A percentile compares a stretch with the other conserved stretches of the same genome.
phyloP scores from a whole-genome alignment of 108 stramenopile species.

The Nannochloropsis oceanica region DNA sequence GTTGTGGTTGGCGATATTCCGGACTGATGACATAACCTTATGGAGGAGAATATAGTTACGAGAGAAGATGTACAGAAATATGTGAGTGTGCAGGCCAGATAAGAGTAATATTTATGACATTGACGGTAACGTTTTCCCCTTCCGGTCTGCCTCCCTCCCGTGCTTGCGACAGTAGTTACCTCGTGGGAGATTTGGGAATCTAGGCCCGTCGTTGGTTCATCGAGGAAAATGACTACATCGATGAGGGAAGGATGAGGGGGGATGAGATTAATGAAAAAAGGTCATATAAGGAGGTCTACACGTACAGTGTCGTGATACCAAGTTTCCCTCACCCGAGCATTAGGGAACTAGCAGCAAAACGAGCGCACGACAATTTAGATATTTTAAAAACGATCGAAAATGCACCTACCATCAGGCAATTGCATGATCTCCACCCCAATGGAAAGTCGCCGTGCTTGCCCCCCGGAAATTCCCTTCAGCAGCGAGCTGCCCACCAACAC shows the following conservation, averaged over 20 bases:
- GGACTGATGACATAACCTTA: constrained; percentile 17
- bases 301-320: no score
- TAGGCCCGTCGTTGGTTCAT: constrained; percentile 45
- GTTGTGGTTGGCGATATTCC: constrained; percentile 35
- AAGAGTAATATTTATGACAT: no score
- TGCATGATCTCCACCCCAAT: neutral
- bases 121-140: no score
- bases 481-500: constrained; percentile 53
- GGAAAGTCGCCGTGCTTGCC: constrained; percentile 32
- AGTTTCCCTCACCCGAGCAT: no score
- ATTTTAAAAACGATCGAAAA: neutral
- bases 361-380: neutral
- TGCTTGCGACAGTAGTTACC: constrained; percentile 28
- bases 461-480: constrained; percentile 43
- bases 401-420: neutral
- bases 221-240: constrained; percentile 28
- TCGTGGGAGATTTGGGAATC: constrained; percentile 46
- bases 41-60: neutral
- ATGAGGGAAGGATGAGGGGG: no score
- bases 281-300: no score
- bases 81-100: no score
- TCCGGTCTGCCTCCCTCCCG: constrained; percentile 29
- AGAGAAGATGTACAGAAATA: no score
- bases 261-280: no score
- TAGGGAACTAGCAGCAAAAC: neutral